A percentile compares a stretch with the other conserved stretches of the same genome.
Evolutionary conservation across 768 basidiomycete genomes (phyloP).

Genomic region (Phlebiopsis flavidoalba): DNA sequence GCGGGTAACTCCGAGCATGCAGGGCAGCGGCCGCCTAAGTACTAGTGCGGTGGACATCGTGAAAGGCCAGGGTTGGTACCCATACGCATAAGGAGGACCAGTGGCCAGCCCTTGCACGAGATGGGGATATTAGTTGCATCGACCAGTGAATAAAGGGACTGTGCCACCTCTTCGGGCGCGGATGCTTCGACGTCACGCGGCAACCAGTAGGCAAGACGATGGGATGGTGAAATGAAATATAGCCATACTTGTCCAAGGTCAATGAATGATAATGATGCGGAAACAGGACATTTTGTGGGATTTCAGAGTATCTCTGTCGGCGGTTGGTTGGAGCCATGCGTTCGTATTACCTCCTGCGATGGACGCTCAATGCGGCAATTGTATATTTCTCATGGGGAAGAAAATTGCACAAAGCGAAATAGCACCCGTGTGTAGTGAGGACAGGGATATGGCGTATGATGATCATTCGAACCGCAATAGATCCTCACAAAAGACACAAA

Average conservation of each 20-base stretch:
- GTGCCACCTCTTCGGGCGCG: constrained; percentile 11
- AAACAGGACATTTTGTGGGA: constrained; percentile 22
- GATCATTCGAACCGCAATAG: constrained; percentile 14
- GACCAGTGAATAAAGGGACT: constrained; percentile 2
- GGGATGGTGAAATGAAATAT: constrained; percentile 6
- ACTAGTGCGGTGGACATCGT: neutral
- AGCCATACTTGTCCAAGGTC: neutral
- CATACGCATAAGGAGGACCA: constrained; percentile 2
- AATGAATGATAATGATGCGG: constrained; percentile 7
- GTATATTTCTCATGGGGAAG: constrained; percentile 12
- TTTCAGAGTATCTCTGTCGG: constrained; percentile 15
- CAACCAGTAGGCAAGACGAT: neutral
- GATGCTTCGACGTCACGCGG: constrained; percentile 15
- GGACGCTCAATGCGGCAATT: constrained; percentile 11
- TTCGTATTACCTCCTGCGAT: constrained; percentile 8
- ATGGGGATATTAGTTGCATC: constrained; percentile 12
- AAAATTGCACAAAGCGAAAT: constrained; percentile 6
- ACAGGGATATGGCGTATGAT: constrained; percentile 11
- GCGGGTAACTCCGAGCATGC: constrained; percentile 19
- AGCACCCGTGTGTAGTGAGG: constrained; percentile 10
- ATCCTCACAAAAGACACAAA: constrained; percentile 6
- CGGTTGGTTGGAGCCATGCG: constrained; percentile 12
- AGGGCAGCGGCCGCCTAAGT: neutral
- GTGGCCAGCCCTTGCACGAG: constrained; percentile 3
- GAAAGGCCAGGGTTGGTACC: neutral